Base-by-base conservation (phyloP, 2,329 filamentous ascomycete species). In the Rachicladosporium sp. region DNA sequence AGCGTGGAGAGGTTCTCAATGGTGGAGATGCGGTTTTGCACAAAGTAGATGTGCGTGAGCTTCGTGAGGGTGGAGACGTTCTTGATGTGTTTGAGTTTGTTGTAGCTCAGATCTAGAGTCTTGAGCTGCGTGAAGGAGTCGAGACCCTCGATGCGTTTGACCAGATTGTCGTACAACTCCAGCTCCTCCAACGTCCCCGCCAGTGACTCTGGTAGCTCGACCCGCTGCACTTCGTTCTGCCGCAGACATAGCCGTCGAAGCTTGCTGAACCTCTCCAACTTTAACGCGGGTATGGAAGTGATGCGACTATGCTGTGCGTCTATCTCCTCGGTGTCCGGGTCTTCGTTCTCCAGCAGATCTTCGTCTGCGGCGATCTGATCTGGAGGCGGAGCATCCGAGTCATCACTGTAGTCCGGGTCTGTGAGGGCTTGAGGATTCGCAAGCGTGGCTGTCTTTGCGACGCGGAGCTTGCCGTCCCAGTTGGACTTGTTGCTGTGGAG, bases 31-130 rank as follows among this genome's bases (percentile, higher is more conserved):
- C 91, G 91, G 65, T 98, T 96, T 57, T 93, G 85, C 36, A 96
- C 86, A 51, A 98, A 83, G 60, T 82, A 98, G 3, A 98, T 60
- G 50, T 96, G 86, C 46, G 73, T 81, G 42, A 96, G 72, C 39
- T 86, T 73, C 13, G 67, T 80, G 43, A 98, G 67, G 53, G 89
- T 82, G 43, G 73, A 73, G 48, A 96, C 67, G 53, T 89, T 78
- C 63, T 93, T 94, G 67, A 98, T 93, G 63, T 95, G 88, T 61
- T 94, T 95, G 67, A 98, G 89, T 69, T 96, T 96, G 70, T 98
- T 98, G 74, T 95, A 98, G 61, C 84, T 93, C 37, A 98, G 71
- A 59, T 98, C 91, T 40, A 98, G 75, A 41, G 69, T 81, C 4
- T 74, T 85, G 39, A 98, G 73, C 45, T 82, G 71, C 9, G 71